Evolutionary conservation across 345 rosid species (phyloP), one percentile per base, ranked within the genome.

Genomic region (Corchorus olitorius): DNA sequence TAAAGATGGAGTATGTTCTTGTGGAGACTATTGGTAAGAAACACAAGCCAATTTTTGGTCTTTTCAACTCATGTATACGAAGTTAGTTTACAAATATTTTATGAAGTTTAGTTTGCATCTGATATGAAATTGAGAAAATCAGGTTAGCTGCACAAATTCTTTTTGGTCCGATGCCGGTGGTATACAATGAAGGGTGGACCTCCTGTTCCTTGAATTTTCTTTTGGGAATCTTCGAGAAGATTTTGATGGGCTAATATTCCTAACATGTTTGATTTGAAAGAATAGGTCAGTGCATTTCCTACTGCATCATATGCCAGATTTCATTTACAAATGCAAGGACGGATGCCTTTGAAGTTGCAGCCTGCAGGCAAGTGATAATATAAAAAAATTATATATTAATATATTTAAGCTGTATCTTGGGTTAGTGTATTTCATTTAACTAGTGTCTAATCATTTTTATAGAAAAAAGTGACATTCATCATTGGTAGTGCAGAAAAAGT

Each of bases 1-100:
- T 63, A 88, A 73, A 75, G 81, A 88, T 77, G 94, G 91, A 65
- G 73, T 81, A 72, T 84, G 87, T 75, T 86, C 91, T 33, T 84
- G 89, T 73, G 77, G 82, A 78, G 89, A 88, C 67, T 82, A 84
- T 76, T 83, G 91, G 91, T 86, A 75, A 79, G 20, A 54, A 65
- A 22, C 1, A 54, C 54, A 35, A 35, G 52, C 19, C n/a, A 13
- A n/a, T 14, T 48, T 27, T 11, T 68, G 56, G 14, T 68, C 49
- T 19, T 17, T 65, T 65, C 35, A 63, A 48, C 65, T 53, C 48
- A 72, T 59, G 64, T 22, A 74, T 0, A 63, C 37, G 79, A n/a
- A n/a, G n/a, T n/a, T n/a, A n/a, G n/a, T 14, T 62, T 34, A 6
- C 15, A 62, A 5, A 2, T 2, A 4, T 14, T 62, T 62, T 19